A percentile compares a stretch with the other conserved stretches of the same genome.
Evolutionary conservation across 1,284 basidiomycete genomes (phyloP).

Genomic region (Prillingera fragicola): DNA sequence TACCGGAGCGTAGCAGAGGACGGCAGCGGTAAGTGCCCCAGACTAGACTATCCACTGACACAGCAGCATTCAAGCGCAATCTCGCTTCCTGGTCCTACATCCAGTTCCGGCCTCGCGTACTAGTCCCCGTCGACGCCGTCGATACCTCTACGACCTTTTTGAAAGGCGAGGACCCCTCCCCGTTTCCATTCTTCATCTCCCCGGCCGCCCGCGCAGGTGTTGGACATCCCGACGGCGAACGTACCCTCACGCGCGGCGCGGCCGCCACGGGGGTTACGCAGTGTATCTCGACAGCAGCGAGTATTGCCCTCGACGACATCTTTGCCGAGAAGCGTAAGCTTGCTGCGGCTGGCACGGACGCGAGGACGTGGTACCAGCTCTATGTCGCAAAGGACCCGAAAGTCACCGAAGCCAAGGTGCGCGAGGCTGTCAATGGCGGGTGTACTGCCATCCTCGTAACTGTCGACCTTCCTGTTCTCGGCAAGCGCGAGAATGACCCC

Average conservation of each 20-base stretch:
- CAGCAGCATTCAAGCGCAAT: too few relatives aligned
- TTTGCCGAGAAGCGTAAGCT: constrained; percentile 25
- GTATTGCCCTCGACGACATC: constrained; percentile 25
- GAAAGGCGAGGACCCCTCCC: too few relatives aligned
- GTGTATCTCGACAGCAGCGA: constrained; percentile 40
- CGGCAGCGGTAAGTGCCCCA: too few relatives aligned
- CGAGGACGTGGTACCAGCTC: constrained; percentile 35
- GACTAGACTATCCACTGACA: too few relatives aligned
- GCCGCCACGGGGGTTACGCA: constrained; percentile 40
- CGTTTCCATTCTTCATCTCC: constrained; percentile 49
- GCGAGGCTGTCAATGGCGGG: constrained; percentile 38
- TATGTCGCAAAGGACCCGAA: constrained; percentile 33
- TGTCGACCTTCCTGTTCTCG: constrained; percentile 26
- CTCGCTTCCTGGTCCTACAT: too few relatives aligned
- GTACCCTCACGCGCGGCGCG: constrained; percentile 48
- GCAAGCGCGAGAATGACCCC: constrained; percentile 15
- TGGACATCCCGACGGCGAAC: constrained; percentile 53
- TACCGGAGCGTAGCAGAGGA: too few relatives aligned
- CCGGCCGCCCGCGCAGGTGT: constrained; percentile 50
- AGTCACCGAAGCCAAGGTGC: constrained; percentile 42
- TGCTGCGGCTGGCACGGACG: constrained; percentile 16
- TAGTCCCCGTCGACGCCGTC: too few relatives aligned
- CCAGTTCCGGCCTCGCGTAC: too few relatives aligned
- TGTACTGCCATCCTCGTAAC: constrained; percentile 28
- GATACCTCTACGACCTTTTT: too few relatives aligned